Evolutionary conservation across 2,329 filamentous ascomycete species (phyloP).

Genomic region (Fusarium keratoplasticum): DNA sequence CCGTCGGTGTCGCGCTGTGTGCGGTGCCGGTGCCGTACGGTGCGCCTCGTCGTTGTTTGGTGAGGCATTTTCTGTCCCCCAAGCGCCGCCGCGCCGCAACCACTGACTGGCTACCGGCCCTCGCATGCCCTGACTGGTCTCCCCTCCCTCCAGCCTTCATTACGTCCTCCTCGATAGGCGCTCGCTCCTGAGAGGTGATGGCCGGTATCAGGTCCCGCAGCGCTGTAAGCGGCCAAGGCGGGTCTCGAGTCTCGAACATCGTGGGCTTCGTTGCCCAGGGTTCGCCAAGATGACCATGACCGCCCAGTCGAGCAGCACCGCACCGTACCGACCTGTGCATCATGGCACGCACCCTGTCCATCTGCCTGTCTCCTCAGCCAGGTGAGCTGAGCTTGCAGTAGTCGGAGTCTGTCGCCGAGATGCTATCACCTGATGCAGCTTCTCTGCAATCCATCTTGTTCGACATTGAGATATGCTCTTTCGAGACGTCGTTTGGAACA

Average conservation of each 20-base stretch:
- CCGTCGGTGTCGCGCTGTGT: conserved; percentile 5
- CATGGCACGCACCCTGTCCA: conserved; percentile 1
- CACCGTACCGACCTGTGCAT: conserved; percentile 18
- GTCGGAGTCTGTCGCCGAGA: neutral
- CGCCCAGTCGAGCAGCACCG: conserved; percentile 23
- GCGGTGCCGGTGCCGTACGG: neutral
- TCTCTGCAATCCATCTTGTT: conserved; percentile 9
- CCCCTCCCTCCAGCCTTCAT: neutral
- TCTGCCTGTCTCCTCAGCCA: neutral
- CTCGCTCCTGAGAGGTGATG: conserved; percentile 8
- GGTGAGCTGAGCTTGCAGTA: neutral
- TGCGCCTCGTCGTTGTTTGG: conserved; percentile 15
- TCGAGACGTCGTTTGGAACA: neutral
- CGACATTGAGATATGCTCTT: neutral
- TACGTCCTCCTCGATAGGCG: neutral
- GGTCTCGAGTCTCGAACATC: conserved; percentile 39
- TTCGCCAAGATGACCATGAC: conserved; percentile 27
- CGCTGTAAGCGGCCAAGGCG: conserved; percentile 20
- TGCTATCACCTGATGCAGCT: conserved; percentile 18
- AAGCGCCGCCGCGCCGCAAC: conserved; percentile 29
- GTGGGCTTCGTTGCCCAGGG: conserved; percentile 25
- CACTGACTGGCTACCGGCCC: conserved; percentile 8
- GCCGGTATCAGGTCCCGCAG: conserved; percentile 25
- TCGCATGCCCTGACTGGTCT: neutral
- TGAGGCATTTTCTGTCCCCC: conserved; percentile 40